phyloP scores from a whole-genome alignment of 805 yeast genomes.

The Cyberlindnera maritima region DNA sequence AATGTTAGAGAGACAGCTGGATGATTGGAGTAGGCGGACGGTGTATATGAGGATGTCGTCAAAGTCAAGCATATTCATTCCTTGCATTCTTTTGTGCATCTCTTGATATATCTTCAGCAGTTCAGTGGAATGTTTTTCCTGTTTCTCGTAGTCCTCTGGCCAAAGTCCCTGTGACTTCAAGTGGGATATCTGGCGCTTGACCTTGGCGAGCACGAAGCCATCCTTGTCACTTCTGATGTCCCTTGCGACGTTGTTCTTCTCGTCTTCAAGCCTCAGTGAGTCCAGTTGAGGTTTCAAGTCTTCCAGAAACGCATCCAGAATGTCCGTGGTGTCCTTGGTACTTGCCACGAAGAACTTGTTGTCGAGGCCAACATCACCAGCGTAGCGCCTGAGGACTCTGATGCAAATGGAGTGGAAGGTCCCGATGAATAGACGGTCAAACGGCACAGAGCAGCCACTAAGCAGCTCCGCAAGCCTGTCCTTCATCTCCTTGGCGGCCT shows the following conservation, averaged over 20 bases:
- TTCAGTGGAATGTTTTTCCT: constrained; percentile 30
- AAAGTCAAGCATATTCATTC: constrained; percentile 60
- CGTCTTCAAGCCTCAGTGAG: constrained; percentile 1
- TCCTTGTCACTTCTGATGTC: constrained; percentile 14
- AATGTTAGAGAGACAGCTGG: constrained; percentile 29
- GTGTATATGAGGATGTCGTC: constrained; percentile 75
- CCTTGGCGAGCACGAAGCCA: constrained; percentile 7
- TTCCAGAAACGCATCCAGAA: constrained; percentile 39
- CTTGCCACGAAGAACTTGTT: constrained; percentile 54
- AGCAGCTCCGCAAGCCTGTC: constrained; percentile 50
- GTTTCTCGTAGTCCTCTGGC: constrained; percentile 38
- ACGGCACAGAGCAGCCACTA: constrained; percentile 30
- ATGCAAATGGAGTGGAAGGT: constrained; percentile 88
- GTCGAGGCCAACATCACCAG: constrained; percentile 43
- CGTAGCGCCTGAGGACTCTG: constrained; percentile 54
- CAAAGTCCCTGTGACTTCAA: constrained; percentile 52
- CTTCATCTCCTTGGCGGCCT: constrained; percentile 85
- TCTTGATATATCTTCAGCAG: constrained; percentile 41
- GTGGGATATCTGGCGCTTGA: constrained; percentile 40
- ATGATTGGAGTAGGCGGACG: constrained; percentile 41
- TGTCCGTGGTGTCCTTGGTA: constrained; percentile 53
- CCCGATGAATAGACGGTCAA: constrained; percentile 61
- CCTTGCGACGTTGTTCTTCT: not conserved
- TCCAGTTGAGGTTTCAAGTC: constrained; percentile 7
- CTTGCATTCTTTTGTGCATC: constrained; percentile 50